These are phyloP conservation scores for Russula sp. DNA, from an alignment of 768 basidiomycete species.

Conservation along the genomic window DNA sequence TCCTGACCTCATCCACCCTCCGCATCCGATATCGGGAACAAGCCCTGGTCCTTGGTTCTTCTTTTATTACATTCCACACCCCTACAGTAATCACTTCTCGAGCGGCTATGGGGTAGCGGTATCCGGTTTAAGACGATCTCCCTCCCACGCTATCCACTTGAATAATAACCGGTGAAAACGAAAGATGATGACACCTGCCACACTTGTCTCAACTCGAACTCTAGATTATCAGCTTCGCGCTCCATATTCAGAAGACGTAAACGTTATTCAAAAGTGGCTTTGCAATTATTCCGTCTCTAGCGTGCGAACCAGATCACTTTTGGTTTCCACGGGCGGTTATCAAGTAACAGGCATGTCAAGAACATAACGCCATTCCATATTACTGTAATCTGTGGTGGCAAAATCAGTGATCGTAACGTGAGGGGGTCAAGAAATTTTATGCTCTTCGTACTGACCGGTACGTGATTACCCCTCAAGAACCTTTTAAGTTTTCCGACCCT, in stretches of 20 bases:
- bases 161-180: background rate
- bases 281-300: slow-evolving; percentile 1
- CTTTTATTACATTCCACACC: background rate
- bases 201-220: background rate
- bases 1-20: background rate
- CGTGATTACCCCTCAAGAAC: too few relatives aligned
- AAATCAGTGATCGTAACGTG: slow-evolving; percentile 1
- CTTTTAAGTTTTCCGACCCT: background rate
- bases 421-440: too few relatives aligned
- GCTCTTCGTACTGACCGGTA: background rate
- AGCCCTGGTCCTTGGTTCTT: slow-evolving; percentile 3
- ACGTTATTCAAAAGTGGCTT: background rate
- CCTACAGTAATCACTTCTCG: background rate
- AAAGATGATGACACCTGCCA: background rate
- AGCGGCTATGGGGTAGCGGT: background rate
- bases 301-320: background rate
- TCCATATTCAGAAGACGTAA: background rate
- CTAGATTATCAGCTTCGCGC: slow-evolving; percentile 2
- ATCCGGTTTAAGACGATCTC: background rate
- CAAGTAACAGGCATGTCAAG: background rate
- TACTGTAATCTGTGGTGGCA: background rate
- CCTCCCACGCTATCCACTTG: background rate
- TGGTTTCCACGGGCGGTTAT: slow-evolving; percentile 6
- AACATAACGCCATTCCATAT: background rate
- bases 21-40: background rate